A percentile compares a stretch with the other conserved stretches of the same genome.
phyloP scores from a whole-genome alignment of 2,329 filamentous ascomycete genomes.

The Fusarium nodosum region DNA sequence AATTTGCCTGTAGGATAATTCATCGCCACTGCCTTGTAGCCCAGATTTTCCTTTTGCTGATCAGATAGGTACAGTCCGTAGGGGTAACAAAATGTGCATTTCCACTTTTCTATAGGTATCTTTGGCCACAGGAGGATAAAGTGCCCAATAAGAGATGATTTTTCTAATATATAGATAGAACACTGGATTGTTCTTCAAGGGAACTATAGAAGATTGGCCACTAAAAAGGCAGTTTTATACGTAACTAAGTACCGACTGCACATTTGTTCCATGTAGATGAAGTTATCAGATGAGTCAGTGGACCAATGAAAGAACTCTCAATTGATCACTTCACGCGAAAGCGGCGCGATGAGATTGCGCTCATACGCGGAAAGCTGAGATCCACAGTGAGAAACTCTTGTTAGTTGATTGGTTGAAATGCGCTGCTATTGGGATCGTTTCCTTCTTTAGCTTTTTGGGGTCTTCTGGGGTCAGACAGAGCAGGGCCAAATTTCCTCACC shows the following conservation, averaged over 20 bases:
- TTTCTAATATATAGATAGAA: too few species aligned
- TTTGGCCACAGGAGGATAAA: too few species aligned
- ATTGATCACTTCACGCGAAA: conserved; percentile 52
- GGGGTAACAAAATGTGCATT: too few species aligned
- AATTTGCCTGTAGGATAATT: conserved; percentile 2
- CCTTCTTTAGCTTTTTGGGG: conserved; percentile 18
- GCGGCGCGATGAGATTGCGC: conserved; percentile 46
- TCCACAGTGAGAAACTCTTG: conserved; percentile 29
- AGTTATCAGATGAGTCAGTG: conserved; percentile 39
- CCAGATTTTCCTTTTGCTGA: conserved; percentile 11
- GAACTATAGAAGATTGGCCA: too few species aligned
- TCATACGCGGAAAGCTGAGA: conserved; percentile 14
- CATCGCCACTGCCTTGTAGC: conserved; percentile 36
- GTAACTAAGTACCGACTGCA: too few species aligned
- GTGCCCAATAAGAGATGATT: too few species aligned
- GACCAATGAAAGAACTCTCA: conserved; percentile 18
- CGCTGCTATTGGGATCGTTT: conserved; percentile 16
- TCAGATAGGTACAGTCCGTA: too few species aligned
- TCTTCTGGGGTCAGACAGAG: conserved; percentile 6
- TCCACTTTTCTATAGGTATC: too few species aligned
- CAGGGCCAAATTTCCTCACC: conserved; percentile 30
- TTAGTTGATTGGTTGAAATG: conserved; percentile 25
- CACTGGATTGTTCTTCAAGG: too few species aligned
- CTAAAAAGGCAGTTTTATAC: too few species aligned
- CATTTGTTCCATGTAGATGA: too few species aligned